Base-by-base conservation (phyloP, 2,329 filamentous ascomycete species). In the Tympanopsis confertula region DNA sequence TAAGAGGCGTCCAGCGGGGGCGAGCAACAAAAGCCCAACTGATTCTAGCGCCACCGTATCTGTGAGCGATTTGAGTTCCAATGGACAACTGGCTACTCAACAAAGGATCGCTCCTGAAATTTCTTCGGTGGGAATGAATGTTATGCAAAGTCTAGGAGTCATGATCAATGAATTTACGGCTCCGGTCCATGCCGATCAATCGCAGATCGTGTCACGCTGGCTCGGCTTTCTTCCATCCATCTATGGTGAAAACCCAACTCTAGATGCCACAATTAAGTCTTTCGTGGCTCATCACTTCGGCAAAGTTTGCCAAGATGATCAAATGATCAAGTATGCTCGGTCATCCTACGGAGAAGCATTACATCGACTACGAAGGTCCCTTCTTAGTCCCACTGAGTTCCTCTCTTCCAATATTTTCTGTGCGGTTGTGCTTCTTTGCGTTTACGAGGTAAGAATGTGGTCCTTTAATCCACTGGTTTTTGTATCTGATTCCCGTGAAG, bases 401-500 rank as follows among this genome's bases (percentile, higher is more conserved):
- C 7, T 33, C 30, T 33, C 30, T 17, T 33, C 30, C 7, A 15
- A 33, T 33, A 33, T 33, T 15, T 33, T 33, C 30, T 33, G 30
- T 17, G 30, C 30, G 15, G 30, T 33, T 10, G 7, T 33, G 15
- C 15, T 33, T 10, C 15, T 17, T 7, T 33, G 30, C 30, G 10
- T 33, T 7, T 33, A 33, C 15, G 30, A 33, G 30, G 30, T 33
- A 17, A 18, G 30, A 18, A 10, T 10, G 7, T 18, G 30, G n/a
- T n/a, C n/a, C n/a, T n/a, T n/a, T n/a, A 10, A 13, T 33, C 7
- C 7, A 7, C 30, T 10, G 12, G 10, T 7, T 33, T 18, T 33
- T 13, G 30, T 17, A 33, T 10, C 30, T 17, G 15, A 10, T 33
- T 17, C 15, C 10, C 7, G 10, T 33, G 22, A 26, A 33, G 30